These are phyloP conservation scores for Euphrasia arctica DNA, from an alignment of 305 asterid genomes.

Conservation along the genomic window DNA sequence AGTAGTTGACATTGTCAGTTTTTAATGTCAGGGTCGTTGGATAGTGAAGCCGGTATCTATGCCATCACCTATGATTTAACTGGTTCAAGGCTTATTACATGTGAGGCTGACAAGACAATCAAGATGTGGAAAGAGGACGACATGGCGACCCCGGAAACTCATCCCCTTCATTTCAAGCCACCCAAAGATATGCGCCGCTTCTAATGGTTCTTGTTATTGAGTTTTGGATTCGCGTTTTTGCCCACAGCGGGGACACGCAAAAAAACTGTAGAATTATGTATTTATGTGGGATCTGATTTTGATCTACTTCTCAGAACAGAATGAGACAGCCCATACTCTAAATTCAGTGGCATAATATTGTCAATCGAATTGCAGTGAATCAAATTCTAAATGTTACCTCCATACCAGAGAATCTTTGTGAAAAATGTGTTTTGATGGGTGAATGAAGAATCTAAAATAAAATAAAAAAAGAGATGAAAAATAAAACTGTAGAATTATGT, in stretches of 20 bases:
- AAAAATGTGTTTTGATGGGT: background rate
- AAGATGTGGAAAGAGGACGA: conserved; percentile 99
- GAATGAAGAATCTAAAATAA: background rate
- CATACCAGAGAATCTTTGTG: background rate
- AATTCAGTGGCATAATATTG: background rate
- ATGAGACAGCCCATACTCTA: background rate
- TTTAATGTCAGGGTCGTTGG: conserved; percentile 69
- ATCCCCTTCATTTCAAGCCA: conserved; percentile 64
- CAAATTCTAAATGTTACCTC: background rate
- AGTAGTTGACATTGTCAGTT: background rate
- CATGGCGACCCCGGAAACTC: conserved; percentile 55
- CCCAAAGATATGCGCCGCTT: conserved; percentile 60
- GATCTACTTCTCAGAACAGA: conserved; percentile 1
- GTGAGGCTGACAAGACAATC: conserved; percentile 97
- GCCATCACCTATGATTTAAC: conserved; percentile 66
- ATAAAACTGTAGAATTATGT: conserved; percentile 10
- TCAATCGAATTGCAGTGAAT: background rate
- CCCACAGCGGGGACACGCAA: background rate
- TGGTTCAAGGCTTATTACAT: conserved; percentile 86
- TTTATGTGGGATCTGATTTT: background rate
- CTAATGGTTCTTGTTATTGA: conserved; percentile 22
- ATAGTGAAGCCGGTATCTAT: conserved; percentile 95
- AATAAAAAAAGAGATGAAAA: no score
- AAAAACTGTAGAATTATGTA: conserved; percentile 11
- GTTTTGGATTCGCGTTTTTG: conserved; percentile 11